Percentiles rank a stretch among this genome's conserved stretches.
phyloP scores from a whole-genome alignment of 2,329 filamentous ascomycete genomes.

The Aspergillus sp. region DNA sequence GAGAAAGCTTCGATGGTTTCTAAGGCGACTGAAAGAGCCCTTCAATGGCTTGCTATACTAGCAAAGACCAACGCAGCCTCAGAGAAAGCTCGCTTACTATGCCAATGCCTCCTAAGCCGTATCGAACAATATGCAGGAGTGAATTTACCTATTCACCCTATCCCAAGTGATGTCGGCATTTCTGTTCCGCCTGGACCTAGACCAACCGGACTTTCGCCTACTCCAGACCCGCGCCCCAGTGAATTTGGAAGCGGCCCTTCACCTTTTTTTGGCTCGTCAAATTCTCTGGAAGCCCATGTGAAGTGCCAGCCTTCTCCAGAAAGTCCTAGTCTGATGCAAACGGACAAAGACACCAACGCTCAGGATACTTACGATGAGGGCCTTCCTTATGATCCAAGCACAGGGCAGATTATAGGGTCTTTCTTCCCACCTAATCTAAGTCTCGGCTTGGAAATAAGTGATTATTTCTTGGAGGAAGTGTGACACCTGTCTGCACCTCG shows the following conservation, averaged over 20 bases:
- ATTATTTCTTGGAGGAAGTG: background rate
- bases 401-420: slow-evolving; percentile 40
- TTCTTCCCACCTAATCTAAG: slow-evolving; percentile 33
- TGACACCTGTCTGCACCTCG: background rate
- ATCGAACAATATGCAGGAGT: slow-evolving; percentile 36
- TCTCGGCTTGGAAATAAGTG: slow-evolving; percentile 34
- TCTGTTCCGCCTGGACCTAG: background rate
- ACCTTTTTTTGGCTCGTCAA: background rate
- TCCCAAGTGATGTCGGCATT: background rate
- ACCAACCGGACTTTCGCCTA: background rate
- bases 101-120: slow-evolving; percentile 37
- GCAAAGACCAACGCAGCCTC: slow-evolving; percentile 34
- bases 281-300: background rate
- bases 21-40: slow-evolving; percentile 37
- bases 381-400: slow-evolving; percentile 38
- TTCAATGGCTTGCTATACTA: slow-evolving; percentile 37
- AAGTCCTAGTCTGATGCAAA: slow-evolving; percentile 30
- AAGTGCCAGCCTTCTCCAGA: slow-evolving; percentile 20
- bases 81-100: slow-evolving; percentile 38
- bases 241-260: no score
- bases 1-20: slow-evolving; percentile 41
- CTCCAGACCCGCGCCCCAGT: background rate
- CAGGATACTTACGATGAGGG: slow-evolving; percentile 29
- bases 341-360: slow-evolving; percentile 18
- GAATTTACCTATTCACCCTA: slow-evolving; percentile 27